Evolutionary conservation across 2,329 filamentous ascomycete genomes (phyloP).

Genomic region (Delphinella strobiligena): DNA sequence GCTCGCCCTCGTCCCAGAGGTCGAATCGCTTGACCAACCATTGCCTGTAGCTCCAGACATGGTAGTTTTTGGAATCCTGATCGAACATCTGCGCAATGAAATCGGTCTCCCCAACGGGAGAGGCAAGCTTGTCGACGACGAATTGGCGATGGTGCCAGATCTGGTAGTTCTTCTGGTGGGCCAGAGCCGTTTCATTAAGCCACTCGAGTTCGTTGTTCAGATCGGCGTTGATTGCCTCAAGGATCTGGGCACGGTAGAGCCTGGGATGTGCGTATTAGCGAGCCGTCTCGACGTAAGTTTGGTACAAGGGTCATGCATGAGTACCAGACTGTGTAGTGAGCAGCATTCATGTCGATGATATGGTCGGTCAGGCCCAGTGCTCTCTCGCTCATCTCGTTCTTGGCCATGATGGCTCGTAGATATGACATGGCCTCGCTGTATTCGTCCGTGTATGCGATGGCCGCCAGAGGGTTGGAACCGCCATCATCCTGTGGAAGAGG

Average conservation of each 20-base stretch:
- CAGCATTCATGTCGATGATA: slow-evolving; percentile 85
- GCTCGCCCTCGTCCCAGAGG: slow-evolving; percentile 45
- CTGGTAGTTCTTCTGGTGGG: slow-evolving; percentile 94
- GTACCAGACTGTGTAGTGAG: slow-evolving; percentile 94
- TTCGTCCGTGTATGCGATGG: slow-evolving; percentile 79
- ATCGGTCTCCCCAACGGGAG: slow-evolving; percentile 54
- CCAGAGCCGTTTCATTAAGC: slow-evolving; percentile 72
- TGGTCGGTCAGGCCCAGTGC: slow-evolving; percentile 73
- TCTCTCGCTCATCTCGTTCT: slow-evolving; percentile 69
- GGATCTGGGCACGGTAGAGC: slow-evolving; percentile 75
- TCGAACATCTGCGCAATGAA: slow-evolving; percentile 75
- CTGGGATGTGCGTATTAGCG: too few relatives aligned
- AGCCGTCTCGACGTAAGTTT: too few relatives aligned
- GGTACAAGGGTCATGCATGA: too few relatives aligned
- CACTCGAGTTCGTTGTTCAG: slow-evolving; percentile 66
- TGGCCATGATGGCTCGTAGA: slow-evolving; percentile 84
- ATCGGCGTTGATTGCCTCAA: slow-evolving; percentile 54
- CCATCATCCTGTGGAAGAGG: slow-evolving; percentile 79
- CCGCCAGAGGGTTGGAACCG: slow-evolving; percentile 62
- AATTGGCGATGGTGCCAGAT: slow-evolving; percentile 67
- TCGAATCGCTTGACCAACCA: slow-evolving; percentile 55
- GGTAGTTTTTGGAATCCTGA: slow-evolving; percentile 91
- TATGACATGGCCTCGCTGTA: slow-evolving; percentile 91
- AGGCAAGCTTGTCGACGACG: slow-evolving; percentile 42
- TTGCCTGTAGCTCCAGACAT: slow-evolving; percentile 94